Base-by-base conservation (phyloP, 2,329 filamentous ascomycete species). In the Penicillium sp. region DNA sequence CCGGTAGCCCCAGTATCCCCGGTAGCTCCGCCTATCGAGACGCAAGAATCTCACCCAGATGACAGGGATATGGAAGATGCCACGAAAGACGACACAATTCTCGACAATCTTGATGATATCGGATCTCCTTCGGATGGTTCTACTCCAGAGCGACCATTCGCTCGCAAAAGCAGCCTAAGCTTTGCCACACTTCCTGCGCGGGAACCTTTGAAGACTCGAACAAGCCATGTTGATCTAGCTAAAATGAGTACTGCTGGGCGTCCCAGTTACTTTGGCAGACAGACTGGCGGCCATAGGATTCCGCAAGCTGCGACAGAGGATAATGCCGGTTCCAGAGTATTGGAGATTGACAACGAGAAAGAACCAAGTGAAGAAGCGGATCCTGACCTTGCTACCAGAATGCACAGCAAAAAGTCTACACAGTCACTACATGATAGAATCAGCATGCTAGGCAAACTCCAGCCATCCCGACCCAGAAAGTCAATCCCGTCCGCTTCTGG, bases 401-500 rank as follows among this genome's bases (percentile, higher is more conserved):
- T 82, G 2, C 88, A 93, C 68, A 91, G 87, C 75, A 95, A 95
- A 72, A 92, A 91, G 0, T 95, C 94, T n/a, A 96, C 94, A 0
- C 92, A 97, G 72, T 83, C 90, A 43, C 80, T 99, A 16, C 92
- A 96, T 63, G 93, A 97, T 67, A 91, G 92, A 66, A 97, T 99
- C 66, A 96, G 87, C 60, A 84, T 87, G 81, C 80, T 89, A 39
- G 83, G 83, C 36, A 80, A 87, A 74, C 76, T 82, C 59, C 78
- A 79, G 52, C 70, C 79, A 64, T 69, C 75, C 38, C 70, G 78
- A 45, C 71, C 74, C 7, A 78, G 75, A 7, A 79, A 80, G 59
- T 80, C 78, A 9, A 79, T 79, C 41, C 71, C 76, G 23, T 65
- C 75, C 4, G 65, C 64, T 31, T 59, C 68, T 19, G 63, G 68